A percentile compares a stretch with the other conserved stretches of the same genome.
phyloP scores from a whole-genome alignment of 1,139 yeast species.

The Kluyveromyces sp. region DNA sequence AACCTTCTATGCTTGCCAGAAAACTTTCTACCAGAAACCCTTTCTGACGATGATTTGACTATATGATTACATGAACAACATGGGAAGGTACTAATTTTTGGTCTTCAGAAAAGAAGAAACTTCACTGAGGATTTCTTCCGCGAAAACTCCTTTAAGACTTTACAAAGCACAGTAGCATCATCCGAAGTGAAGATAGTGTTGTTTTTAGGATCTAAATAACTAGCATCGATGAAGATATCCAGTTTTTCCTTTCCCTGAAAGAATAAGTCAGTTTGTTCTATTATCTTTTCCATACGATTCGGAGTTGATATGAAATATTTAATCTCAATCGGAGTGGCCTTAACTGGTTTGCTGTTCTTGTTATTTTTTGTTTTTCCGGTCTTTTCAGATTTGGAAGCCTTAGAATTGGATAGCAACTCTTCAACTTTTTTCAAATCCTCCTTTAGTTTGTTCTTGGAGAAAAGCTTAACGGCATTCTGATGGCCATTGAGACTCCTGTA shows the following conservation, averaged over 20 bases:
- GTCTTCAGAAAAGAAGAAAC: slow-evolving; percentile 22
- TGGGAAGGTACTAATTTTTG: not conserved
- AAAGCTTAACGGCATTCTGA: slow-evolving; percentile 44
- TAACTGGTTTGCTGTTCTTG: slow-evolving; percentile 10
- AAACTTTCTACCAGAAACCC: slow-evolving; percentile 30
- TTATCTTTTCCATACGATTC: slow-evolving; percentile 46
- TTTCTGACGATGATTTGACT: slow-evolving; percentile 5
- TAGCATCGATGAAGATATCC: slow-evolving; percentile 52
- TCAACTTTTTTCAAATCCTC: slow-evolving; percentile 44
- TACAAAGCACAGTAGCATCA: slow-evolving; percentile 22
- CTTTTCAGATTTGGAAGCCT: not conserved
- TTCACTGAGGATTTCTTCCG: slow-evolving; percentile 32
- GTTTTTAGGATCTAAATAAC: slow-evolving; percentile 51
- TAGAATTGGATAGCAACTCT: slow-evolving; percentile 14
- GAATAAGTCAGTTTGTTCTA: slow-evolving; percentile 38
- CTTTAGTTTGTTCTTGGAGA: slow-evolving; percentile 54
- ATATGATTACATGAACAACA: not conserved
- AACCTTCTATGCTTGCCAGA: slow-evolving; percentile 26
- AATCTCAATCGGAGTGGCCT: slow-evolving; percentile 7
- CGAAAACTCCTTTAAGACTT: slow-evolving; percentile 23
- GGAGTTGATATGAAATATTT: slow-evolving; percentile 51
- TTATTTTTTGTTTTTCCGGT: slow-evolving; percentile 3
- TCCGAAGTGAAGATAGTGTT: slow-evolving; percentile 27
- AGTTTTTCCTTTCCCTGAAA: slow-evolving; percentile 45
- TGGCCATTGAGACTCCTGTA: slow-evolving; percentile 45